A percentile compares a stretch with the other conserved stretches of the same genome.
phyloP scores from a whole-genome alignment of 2,329 filamentous ascomycete genomes.

The Aspergillus niger region DNA sequence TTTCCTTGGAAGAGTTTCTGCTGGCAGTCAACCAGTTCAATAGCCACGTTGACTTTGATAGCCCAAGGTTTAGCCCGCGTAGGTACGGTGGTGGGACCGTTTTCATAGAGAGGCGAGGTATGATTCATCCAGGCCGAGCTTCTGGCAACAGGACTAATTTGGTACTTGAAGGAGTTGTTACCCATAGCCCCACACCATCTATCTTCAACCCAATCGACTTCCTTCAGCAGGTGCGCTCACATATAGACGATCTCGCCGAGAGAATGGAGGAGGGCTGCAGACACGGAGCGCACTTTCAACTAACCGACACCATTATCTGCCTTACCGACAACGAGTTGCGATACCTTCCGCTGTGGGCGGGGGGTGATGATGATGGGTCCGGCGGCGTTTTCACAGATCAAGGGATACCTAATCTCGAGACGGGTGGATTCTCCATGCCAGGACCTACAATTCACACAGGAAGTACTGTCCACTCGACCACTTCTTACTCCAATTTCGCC shows the following conservation, averaged over 20 bases:
- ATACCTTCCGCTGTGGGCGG: constrained; percentile 67
- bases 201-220: constrained; percentile 23
- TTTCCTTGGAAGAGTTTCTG: not conserved
- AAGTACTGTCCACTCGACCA: constrained; percentile 26
- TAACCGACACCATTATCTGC: constrained; percentile 51
- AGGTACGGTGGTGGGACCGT: too few relatives aligned
- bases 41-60: not conserved
- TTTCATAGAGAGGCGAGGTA: not conserved
- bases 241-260: constrained; percentile 20
- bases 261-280: constrained; percentile 22
- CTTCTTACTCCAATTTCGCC: constrained; percentile 29
- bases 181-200: too few relatives aligned
- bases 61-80: not conserved
- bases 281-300: constrained; percentile 16
- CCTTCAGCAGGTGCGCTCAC: constrained; percentile 18
- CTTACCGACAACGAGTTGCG: constrained; percentile 61
- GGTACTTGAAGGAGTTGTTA: not conserved
- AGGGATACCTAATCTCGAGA: constrained; percentile 35
- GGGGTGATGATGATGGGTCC: constrained; percentile 55
- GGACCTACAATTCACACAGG: constrained; percentile 38
- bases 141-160: not conserved
- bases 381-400: constrained; percentile 52
- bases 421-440: constrained; percentile 39
- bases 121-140: too few relatives aligned
- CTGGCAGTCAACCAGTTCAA: not conserved